Evolutionary conservation across 768 basidiomycete species (phyloP), one percentile per base, ranked within the genome.

Genomic region (Rhodocollybia butyracea): DNA sequence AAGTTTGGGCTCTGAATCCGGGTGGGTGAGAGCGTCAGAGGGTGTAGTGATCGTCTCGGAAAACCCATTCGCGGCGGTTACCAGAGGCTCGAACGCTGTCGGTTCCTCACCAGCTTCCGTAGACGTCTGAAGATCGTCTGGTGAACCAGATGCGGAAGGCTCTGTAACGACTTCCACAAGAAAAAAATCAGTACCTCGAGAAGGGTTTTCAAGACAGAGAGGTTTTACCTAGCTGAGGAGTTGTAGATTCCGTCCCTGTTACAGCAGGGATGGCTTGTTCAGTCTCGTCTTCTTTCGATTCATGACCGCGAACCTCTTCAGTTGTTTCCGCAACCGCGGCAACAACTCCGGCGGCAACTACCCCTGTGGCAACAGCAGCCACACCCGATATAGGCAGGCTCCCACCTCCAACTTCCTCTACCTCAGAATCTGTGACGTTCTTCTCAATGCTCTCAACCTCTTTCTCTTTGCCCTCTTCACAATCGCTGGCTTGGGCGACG

Each of bases 401-500:
- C n/a, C 36, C 50, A 10, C 38, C 45, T 26, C 15, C 34, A 34
- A 34, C 21, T 17, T 47, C 46, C 21, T 39, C 12, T 12, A 17
- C n/a, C 15, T 48, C 8, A 21, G 31, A 2, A 4, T 8, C 43
- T 13, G 12, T 12, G 17, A 30, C 32, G 31, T 40, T 34, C 22
- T 55, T 55, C 54, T 39, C 39, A 11, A 17, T 24, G 17, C 36
- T n/a, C 29, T 36, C 27, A 4, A n/a, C 21, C 46, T 47, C 27
- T 19, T 52, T 29, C 21, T 58, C 57, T 29, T 46, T 34, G 5
- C 15, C 54, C 41, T 55, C 55, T 30, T 24, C 15, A 54, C 59
- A 31, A 43, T 47, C 2, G 55, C 41, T 7, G 60, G 34, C 8
- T 39, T 60, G 31, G 34, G 51, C 26, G 40, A 55, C 46, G 56